phyloP scores from a whole-genome alignment of 192 early-diverging fungal genomes.

The Coemansia guatemalensis region DNA sequence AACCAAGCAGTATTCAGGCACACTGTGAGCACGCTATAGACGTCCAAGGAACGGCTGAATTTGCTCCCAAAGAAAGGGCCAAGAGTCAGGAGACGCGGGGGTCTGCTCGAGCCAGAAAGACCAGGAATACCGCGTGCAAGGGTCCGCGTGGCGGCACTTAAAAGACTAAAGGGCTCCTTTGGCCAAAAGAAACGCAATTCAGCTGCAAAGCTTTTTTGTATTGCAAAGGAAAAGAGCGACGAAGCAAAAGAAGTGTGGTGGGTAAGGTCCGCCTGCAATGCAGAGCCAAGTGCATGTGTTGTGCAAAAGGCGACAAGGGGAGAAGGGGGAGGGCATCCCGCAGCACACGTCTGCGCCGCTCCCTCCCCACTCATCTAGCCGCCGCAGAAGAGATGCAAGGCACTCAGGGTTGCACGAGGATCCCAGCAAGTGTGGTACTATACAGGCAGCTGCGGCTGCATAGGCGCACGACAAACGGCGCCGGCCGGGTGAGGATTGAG shows the following conservation, averaged over 20 bases:
- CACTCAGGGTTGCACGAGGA: conserved; percentile 9
- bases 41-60: background rate
- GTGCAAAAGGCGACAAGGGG: conserved; percentile 5
- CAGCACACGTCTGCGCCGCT: background rate
- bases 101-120: background rate
- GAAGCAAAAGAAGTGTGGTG: background rate
- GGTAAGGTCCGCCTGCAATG: background rate
- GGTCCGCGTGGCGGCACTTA: background rate
- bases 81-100: background rate
- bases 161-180: background rate
- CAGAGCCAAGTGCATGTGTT: background rate
- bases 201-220: background rate
- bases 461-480: conserved; percentile 34
- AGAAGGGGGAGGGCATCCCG: background rate
- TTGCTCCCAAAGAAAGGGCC: background rate
- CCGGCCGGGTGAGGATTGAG: conserved; percentile 21
- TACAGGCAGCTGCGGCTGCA: conserved; percentile 40
- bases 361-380: background rate
- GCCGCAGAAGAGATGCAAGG: background rate
- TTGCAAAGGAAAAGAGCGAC: background rate
- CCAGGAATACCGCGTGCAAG: background rate
- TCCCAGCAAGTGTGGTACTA: conserved; percentile 5
- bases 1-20: background rate
- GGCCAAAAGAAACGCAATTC: background rate
- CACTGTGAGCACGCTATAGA: background rate